Base-by-base conservation (phyloP, 768 basidiomycete species). In the Tremella fuciformis region DNA sequence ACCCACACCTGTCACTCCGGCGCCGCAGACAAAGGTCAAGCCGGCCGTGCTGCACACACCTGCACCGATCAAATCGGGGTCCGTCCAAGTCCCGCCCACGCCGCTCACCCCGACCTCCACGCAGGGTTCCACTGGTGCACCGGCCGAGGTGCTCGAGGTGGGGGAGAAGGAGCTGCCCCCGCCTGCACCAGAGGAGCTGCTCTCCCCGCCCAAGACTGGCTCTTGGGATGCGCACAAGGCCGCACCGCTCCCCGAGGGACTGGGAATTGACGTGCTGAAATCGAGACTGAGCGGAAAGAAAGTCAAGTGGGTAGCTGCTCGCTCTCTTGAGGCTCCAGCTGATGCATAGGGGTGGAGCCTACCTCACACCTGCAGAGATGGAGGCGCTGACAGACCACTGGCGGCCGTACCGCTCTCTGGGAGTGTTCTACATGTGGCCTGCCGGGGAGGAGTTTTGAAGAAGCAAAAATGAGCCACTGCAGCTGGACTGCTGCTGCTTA, bases 381-480 rank as follows among this genome's bases (percentile, higher is more conserved):
- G 83, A 86, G 59, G 82, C 80, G 22, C 75, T 93, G 59, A 89
- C 89, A 2, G 83, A 83, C 51, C 66, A 78, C 25, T 93, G 91
- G 91, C 83, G 79, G 65, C 91, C 91, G 3, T 93, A 88, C 71
- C 80, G 89, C 65, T 89, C 87, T 67, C 60, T 92, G 26, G 90
- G 88, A 52, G 86, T 88, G 21, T 90, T 87, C 76, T 90, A 88
- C 77, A 91, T 90, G 88, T 92, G 89, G 89, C 83, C 86, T 1
- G 79, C 89, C 55, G 83, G 84, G 8, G 83, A 84, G 58, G 70
- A 72, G 8, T 62, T 56, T 42, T 65, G 55, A 56, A 3, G 38
- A 24, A 19, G 15, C 3, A 18, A 8, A 38, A 13, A 15, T 37
- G 11, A 18, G 16, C 8, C 8, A 21, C 21, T 7, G 49, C 49